A percentile compares a stretch with the other conserved stretches of the same genome.
phyloP scores from a whole-genome alignment of 345 rosid genomes.

The Odontarrhena argentea region DNA sequence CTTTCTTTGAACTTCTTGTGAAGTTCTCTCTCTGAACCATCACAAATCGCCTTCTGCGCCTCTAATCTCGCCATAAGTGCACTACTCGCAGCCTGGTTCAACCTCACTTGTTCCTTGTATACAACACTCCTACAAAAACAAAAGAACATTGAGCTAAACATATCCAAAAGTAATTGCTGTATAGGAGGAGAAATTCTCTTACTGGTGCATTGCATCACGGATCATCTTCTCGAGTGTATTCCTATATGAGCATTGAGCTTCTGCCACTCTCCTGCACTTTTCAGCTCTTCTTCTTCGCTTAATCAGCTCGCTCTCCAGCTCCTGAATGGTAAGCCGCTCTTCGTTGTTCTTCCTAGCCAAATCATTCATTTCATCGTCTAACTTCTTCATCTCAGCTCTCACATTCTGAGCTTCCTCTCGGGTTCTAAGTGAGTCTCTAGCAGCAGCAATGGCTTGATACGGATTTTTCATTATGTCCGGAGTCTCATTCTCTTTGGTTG shows the following conservation, averaged over 20 bases:
- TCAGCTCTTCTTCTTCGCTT: constrained; percentile 88
- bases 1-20: constrained; percentile 81
- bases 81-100: constrained; percentile 82
- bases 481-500: constrained; percentile 71
- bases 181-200: constrained; percentile 39
- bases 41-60: constrained; percentile 90
- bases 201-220: constrained; percentile 99
- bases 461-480: constrained; percentile 65
- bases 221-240: constrained; percentile 91
- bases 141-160: constrained; percentile 10
- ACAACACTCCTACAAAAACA: constrained; percentile 72
- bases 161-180: neutral
- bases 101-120: constrained; percentile 88
- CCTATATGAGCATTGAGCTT: constrained; percentile 87
- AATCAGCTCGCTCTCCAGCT: constrained; percentile 67
- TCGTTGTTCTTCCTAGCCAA: constrained; percentile 60
- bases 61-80: constrained; percentile 90
- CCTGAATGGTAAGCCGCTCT: constrained; percentile 71
- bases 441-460: constrained; percentile 76
- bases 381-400: constrained; percentile 59
- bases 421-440: constrained; percentile 79
- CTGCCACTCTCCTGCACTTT: constrained; percentile 91
- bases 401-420: constrained; percentile 70
- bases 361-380: constrained; percentile 66
- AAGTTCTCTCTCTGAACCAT: constrained; percentile 83